Conservation (phyloP, 352 stramenopile species). For the Globisporangium yorkense region DNA sequence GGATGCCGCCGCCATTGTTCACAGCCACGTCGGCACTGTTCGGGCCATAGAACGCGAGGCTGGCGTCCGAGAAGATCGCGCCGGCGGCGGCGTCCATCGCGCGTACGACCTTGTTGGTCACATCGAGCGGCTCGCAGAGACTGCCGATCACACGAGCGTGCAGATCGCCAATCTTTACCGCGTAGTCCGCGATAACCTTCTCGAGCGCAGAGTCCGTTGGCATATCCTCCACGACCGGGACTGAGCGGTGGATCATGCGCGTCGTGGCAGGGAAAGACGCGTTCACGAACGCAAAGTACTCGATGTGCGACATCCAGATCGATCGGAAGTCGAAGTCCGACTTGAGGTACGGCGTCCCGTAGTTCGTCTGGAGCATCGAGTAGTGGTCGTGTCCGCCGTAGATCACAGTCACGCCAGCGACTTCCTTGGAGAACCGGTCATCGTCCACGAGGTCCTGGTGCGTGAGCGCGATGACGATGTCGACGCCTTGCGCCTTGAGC, state of each 20-base stretch:
- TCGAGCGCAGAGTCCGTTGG: conserved; percentile 41
- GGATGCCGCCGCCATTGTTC: conserved; percentile 22
- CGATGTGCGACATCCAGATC: conserved; percentile 54
- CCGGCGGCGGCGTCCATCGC: background rate
- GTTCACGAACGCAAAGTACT: conserved; percentile 38
- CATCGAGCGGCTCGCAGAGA: conserved; percentile 48
- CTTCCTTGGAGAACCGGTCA: conserved; percentile 60
- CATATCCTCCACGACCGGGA: conserved; percentile 60
- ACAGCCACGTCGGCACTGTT: conserved; percentile 9
- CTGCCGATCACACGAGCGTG: conserved; percentile 38
- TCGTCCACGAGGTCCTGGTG: conserved; percentile 64
- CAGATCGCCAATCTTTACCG: conserved; percentile 31
- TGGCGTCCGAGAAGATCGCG: conserved; percentile 10
- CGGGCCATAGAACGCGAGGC: conserved; percentile 10
- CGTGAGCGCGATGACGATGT: conserved; percentile 69
- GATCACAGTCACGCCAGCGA: conserved; percentile 59
- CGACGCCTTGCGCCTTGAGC: conserved; percentile 32
- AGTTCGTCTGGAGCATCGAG: conserved; percentile 67
- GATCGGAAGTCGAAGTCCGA: conserved; percentile 69
- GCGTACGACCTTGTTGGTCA: conserved; percentile 48
- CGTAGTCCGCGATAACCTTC: conserved; percentile 39
- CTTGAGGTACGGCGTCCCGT: conserved; percentile 68
- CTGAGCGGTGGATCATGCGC: conserved; percentile 44
- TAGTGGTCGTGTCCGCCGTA: conserved; percentile 64
- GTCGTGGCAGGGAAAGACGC: conserved; percentile 12